Conservation (phyloP, 371 early-diverging fungal species). For the Mucor sp. region DNA sequence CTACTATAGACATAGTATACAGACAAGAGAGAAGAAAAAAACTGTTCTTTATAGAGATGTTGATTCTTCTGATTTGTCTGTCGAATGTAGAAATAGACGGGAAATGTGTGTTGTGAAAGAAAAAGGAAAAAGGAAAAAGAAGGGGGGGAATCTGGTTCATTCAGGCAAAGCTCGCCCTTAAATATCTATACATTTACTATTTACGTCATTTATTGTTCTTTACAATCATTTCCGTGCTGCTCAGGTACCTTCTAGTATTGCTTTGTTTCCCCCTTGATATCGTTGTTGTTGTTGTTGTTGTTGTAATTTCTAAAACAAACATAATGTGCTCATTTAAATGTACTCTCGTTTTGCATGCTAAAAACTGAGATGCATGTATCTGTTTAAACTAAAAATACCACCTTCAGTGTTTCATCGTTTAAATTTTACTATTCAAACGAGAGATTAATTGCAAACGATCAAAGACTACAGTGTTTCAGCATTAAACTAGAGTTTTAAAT, state of each 20-base stretch:
- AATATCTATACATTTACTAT: not conserved
- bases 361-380: not conserved
- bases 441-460: not conserved
- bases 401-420: not conserved
- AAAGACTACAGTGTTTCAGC: not conserved
- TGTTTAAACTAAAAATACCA: not conserved
- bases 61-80: not conserved
- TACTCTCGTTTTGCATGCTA: not conserved
- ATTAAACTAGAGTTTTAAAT: no score
- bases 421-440: not conserved
- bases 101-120: not conserved
- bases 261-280: not conserved
- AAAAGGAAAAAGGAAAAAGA: not conserved
- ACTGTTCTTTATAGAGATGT: no score
- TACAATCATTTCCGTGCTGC: not conserved
- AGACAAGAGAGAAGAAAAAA: no score
- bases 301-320: not conserved
- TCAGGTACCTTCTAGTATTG: not conserved
- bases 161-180: not conserved
- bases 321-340: not conserved
- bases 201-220: not conserved
- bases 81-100: not conserved
- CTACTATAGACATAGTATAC: not conserved
- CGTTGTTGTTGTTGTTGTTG: not conserved
- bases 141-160: not conserved